Evolutionary conservation across 441 rosid genomes (phyloP), one percentile per base, ranked within the genome.

Genomic region (Gossypium gossypioides): DNA sequence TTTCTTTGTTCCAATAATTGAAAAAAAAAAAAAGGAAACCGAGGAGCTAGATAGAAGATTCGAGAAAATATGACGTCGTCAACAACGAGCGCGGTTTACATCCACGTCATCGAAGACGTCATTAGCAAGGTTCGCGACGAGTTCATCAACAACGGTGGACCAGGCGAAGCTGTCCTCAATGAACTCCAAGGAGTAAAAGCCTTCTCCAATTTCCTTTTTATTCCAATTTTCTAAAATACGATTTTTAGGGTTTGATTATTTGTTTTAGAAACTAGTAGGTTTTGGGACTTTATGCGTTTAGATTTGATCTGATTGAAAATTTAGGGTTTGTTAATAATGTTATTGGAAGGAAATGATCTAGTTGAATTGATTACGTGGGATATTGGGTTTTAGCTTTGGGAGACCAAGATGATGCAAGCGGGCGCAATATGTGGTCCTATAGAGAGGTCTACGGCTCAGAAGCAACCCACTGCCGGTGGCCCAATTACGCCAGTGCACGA

Each of bases 71-170:
- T 88, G 97, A 79, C 93, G 77, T 75, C 87, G 58, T 74, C 93
- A 52, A 68, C 90, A 62, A 87, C 94, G 42, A 90, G 90, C 77
- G 0, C 77, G 32, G 92, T 96, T 15, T 93, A 93, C 82, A 83
- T 90, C 82, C 83, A 91, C 42, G 99, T 93, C 69, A 96, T 96
- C 73, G 97, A 89, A 61, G 98, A 96, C 34, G 99, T 96, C 73
- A 86, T 96, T 76, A 82, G 24, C 85, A 93, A 96, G 85, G 91
- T 89, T 71, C 95, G 97, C 7, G 98, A 93, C 0, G 98, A 92
- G 90, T 96, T 96, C 79, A 61, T 86, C 75, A 80, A 79, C 81
- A 87, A 81, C 81, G 93, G 94, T 27, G 98, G 96, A 7, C 93
- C 97, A 0, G 97, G 97, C 46, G 98, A 93, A 79, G 74, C 78